These are phyloP conservation scores for Kwoniella europaea DNA, from an alignment of 768 basidiomycete species.

Conservation along the genomic window DNA sequence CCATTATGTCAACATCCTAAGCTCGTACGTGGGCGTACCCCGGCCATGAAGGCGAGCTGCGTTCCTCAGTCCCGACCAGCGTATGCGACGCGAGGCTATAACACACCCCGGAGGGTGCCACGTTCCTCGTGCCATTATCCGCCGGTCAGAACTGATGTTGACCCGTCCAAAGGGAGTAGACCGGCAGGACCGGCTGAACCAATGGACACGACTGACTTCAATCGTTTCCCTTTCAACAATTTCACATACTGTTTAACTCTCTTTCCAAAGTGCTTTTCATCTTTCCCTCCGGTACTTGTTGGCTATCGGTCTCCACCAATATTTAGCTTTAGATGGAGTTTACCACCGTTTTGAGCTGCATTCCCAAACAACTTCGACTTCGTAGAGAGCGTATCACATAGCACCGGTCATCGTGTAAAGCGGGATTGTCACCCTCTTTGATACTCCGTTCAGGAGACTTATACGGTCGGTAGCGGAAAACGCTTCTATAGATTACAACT, in stretches of 20 bases:
- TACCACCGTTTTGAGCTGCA: slow-evolving; percentile 83
- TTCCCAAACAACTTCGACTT: slow-evolving; percentile 83
- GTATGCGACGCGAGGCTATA: slow-evolving; percentile 68
- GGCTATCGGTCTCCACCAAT: slow-evolving; percentile 80
- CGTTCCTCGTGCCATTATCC: slow-evolving; percentile 69
- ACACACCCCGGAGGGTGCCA: slow-evolving; percentile 70
- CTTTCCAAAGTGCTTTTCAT: slow-evolving; percentile 81
- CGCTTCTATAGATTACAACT: slow-evolving; percentile 81
- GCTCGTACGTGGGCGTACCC: slow-evolving; percentile 65
- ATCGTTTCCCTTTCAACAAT: slow-evolving; percentile 79
- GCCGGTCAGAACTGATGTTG: slow-evolving; percentile 70
- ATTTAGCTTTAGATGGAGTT: slow-evolving; percentile 86
- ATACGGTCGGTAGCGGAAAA: slow-evolving; percentile 72
- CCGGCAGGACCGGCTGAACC: slow-evolving; percentile 67
- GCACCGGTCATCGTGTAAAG: slow-evolving; percentile 68
- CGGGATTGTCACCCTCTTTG: slow-evolving; percentile 62
- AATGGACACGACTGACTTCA: slow-evolving; percentile 70
- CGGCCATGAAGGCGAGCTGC: slow-evolving; percentile 67
- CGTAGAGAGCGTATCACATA: slow-evolving; percentile 75
- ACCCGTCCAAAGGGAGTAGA: slow-evolving; percentile 67
- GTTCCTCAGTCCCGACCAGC: slow-evolving; percentile 67
- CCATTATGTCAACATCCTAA: slow-evolving; percentile 78
- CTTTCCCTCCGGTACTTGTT: slow-evolving; percentile 83
- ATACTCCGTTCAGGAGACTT: slow-evolving; percentile 79
- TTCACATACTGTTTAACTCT: slow-evolving; percentile 81